These are phyloP conservation scores for Alternaria tenuissima DNA, from an alignment of 2,329 filamentous ascomycete species.

Conservation along the genomic window DNA sequence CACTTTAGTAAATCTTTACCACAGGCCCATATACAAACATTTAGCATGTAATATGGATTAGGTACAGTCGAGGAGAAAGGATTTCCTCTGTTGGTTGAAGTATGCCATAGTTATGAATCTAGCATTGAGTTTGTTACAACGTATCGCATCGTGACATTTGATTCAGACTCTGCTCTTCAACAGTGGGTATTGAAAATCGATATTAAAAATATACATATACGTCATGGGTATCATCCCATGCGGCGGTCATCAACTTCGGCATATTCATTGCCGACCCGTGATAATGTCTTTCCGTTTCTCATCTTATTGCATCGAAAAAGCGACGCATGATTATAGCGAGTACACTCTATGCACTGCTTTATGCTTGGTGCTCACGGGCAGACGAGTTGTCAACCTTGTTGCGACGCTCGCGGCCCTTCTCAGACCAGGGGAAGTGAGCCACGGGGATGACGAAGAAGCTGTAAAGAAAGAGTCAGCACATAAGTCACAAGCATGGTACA, in stretches of 20 bases:
- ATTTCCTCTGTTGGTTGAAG: background rate
- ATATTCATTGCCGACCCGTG: conserved; percentile 1
- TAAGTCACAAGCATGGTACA: background rate
- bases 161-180: background rate
- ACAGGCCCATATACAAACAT: too few species aligned
- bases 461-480: conserved; percentile 17
- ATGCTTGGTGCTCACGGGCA: conserved; percentile 18
- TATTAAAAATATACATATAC: conserved; percentile 13
- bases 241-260: background rate
- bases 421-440: conserved; percentile 92
- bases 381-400: conserved; percentile 53
- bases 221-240: conserved; percentile 3
- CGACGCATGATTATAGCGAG: background rate
- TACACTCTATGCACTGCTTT: background rate
- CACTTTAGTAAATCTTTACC: too few species aligned
- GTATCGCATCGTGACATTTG: background rate
- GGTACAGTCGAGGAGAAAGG: too few species aligned
- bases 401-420: conserved; percentile 51
- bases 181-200: conserved; percentile 11
- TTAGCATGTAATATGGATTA: too few species aligned
- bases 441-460: conserved; percentile 96
- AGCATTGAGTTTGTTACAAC: background rate
- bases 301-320: background rate
- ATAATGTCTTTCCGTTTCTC: background rate
- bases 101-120: background rate